A percentile compares a stretch with the other conserved stretches of the same genome.
Conservation (phyloP, 768 basidiomycete species). For the Tricholoma terreum region DNA sequence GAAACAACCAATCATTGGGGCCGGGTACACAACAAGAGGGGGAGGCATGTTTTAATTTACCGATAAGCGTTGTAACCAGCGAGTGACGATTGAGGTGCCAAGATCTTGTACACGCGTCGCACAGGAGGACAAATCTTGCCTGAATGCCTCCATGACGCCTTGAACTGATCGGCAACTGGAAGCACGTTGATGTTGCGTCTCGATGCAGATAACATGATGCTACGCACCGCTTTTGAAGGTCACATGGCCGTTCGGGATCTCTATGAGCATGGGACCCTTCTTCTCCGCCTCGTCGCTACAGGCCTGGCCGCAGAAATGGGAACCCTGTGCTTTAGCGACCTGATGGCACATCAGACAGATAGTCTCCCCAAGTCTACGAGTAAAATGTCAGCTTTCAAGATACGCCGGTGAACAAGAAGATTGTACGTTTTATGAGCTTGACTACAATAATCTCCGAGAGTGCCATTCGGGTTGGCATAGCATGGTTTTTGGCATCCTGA, state of each 20-base stretch:
- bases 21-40: not conserved
- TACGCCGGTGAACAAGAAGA: not conserved
- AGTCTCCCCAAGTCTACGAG: constrained; percentile 41
- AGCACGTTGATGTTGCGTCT: not conserved
- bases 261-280: constrained; percentile 54
- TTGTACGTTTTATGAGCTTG: constrained; percentile 47
- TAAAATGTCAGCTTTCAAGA: not conserved
- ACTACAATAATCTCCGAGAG: constrained; percentile 46
- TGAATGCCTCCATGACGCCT: constrained; percentile 62
- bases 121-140: constrained; percentile 56
- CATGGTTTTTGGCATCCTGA: constrained; percentile 49
- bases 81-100: constrained; percentile 45
- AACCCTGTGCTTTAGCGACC: constrained; percentile 49
- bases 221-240: constrained; percentile 64
- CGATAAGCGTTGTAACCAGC: constrained; percentile 60
- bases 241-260: constrained; percentile 55
- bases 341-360: constrained; percentile 61
- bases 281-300: constrained; percentile 55
- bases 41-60: constrained; percentile 30
- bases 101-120: constrained; percentile 61
- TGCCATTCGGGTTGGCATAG: constrained; percentile 38
- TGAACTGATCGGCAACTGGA: constrained; percentile 64
- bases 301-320: constrained; percentile 58
- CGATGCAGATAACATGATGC: not conserved
- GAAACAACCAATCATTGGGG: constrained; percentile 1